Evolutionary conservation across 2,329 filamentous ascomycete genomes (phyloP), one percentile per base, ranked within the genome.

Genomic region (Coniochaeta ligniaria): DNA sequence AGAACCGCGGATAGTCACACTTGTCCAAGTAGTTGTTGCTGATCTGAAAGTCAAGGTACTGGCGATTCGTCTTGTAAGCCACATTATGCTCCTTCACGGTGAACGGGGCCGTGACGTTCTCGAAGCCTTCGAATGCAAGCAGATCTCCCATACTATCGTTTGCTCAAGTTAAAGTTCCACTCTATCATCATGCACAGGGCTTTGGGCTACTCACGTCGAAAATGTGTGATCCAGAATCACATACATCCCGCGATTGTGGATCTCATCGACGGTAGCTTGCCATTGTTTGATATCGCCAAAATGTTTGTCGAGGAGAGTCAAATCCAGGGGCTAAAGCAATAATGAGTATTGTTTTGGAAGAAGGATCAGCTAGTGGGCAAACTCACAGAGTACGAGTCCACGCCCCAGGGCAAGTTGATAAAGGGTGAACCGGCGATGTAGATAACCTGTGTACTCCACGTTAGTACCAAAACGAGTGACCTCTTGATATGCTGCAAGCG

Each of bases 191-290:
- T 24, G 26, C 26, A 26, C 24, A 52, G 7, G 54, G 54, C 8
- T 12, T 6, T 6, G 9, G 35, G 36, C 16, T 55, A 73, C 78
- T 75, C 72, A 80, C 75, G 85, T 89, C 52, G 82, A 78, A 70
- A 88, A 79, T 1, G 85, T 88, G 66, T 87, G 87, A 67, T 88
- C 85, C 63, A 88, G 71, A n/a, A 88, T 72, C 36, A 87, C 82
- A 71, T 87, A 88, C 84, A 88, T 88, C 60, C 79, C 82, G n/a
- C 81, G 76, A 8, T 73, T 73, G 66, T 88, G 85, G 22, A 88
- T 84, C 43, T 83, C 83, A 12, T 78, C 73, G 60, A 88, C 81
- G 1, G 81, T 78, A 50, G 74, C 70, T 66, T 84, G 79, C 83
- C 84, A 88, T 59, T 77, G 74, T 26, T 80, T 71, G 60, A 88